phyloP scores from a whole-genome alignment of 2,329 filamentous ascomycete species.

The Pestalotiopsis sp. region DNA sequence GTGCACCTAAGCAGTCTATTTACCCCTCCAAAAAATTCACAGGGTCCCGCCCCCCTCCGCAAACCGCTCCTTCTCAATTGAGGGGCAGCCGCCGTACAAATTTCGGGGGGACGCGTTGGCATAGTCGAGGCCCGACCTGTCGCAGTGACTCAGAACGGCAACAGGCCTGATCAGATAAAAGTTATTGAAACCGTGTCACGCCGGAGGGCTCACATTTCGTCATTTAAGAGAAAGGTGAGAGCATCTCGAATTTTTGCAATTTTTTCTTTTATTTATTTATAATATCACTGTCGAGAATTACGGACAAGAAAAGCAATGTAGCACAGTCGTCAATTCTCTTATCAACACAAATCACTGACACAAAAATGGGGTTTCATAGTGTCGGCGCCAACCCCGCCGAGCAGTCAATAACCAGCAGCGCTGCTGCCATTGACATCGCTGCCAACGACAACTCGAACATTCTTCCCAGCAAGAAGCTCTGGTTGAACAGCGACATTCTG shows the following conservation, averaged over 20 bases:
- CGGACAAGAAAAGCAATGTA: background rate
- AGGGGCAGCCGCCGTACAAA: conserved; percentile 8
- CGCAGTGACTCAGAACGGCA: conserved; percentile 9
- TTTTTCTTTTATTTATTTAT: background rate
- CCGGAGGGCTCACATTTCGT: background rate
- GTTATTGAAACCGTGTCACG: conserved; percentile 2
- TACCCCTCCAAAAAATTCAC: conserved; percentile 3
- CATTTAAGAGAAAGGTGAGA: background rate
- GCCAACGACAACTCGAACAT: background rate
- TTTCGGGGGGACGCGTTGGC: conserved; percentile 10
- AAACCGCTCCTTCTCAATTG: conserved; percentile 9
- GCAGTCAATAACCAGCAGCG: background rate
- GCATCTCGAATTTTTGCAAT: background rate
- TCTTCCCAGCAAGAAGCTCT: background rate
- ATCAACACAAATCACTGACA: background rate
- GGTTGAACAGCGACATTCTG: conserved; percentile 1
- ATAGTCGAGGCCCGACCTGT: conserved; percentile 1
- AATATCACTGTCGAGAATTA: background rate
- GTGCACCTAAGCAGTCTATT: background rate
- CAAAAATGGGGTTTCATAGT: conserved; percentile 3
- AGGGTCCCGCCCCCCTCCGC: background rate
- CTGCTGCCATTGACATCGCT: background rate
- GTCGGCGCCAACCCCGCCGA: conserved; percentile 1
- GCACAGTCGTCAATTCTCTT: background rate
- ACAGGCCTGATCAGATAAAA: background rate